Evolutionary conservation across 495 filamentous ascomycete genomes (phyloP), one percentile per base, ranked within the genome.

Genomic region (Hyaloscypha finlandica): DNA sequence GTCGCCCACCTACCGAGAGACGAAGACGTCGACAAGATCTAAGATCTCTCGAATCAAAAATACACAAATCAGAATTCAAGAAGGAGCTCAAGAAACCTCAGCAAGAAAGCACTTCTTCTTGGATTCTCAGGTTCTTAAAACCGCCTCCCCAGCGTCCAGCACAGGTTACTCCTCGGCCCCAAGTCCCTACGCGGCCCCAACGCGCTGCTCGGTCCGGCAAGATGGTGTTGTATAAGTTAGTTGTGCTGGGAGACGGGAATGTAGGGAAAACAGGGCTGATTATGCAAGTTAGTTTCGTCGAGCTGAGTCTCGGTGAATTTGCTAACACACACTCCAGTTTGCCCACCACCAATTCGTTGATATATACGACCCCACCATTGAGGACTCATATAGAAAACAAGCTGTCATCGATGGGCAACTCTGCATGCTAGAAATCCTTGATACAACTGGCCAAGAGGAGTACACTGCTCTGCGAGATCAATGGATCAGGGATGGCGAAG

Each of bases 161-260:
- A 25, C 25, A 25, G 2, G 25, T 25, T 25, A 2, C 25, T 25
- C 25, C 25, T 25, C 25, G 25, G 25, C 25, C 25, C 25, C 25
- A 25, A 25, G 25, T 25, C 25, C 25, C 25, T 25, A 25, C 25
- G 25, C 25, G 25, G 25, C 25, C 25, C 25, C 25, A 1, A 2
- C 25, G 25, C 25, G 25, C 25, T 25, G 25, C 1, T 25, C 25
- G 25, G 25, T 25, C 25, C 16, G 42, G 16, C 11, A 48, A 93
- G 84, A 95, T 90, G 89, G 91, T 88, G 65, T 77, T 91, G 75
- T 92, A 92, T 76, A 92, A 92, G 76, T 78, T 93, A 79, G 90
- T 92, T 80, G 90, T 93, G 77, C 78, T 92, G 53, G 90, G 90
- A 61, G 90, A 92, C 74, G 90, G 89, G 79, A 90, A 89, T 76